Evolutionary conservation across 768 basidiomycete genomes (phyloP), one percentile per base, ranked within the genome.

Genomic region (Podaxis rugospora): DNA sequence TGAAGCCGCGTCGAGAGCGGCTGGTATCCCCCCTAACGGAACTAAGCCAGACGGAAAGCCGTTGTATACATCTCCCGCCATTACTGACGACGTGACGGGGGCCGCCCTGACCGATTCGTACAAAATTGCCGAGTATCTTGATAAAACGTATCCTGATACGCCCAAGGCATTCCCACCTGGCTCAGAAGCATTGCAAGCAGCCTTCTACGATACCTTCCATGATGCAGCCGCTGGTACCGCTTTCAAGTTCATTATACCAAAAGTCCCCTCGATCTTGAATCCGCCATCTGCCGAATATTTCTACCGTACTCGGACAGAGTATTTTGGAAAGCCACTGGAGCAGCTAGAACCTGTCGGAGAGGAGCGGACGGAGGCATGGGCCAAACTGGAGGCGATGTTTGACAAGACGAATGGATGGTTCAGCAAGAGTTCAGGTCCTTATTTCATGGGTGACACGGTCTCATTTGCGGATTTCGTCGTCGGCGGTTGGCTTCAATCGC

Each of bases 91-190:
- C 57, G 71, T 75, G 27, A 79, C 74, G 4, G 68, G 69, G 1
- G 63, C 59, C 11, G 66, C 72, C 57, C 23, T 81, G 27, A 37
- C 78, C 0, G 79, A 83, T 55, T 79, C 78, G 4, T 70, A 74
- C 57, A 66, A 66, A 16, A 82, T 82, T 53, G 79, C 79, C 0
- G 69, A 72, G 59, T 83, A 83, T 59, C 78, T 81, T 39, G 81
- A 83, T 35, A 69, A 64, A 14, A 67, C 68, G 0, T 82, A 80
- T 63, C 78, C 80, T 4, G 60, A 70, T 37, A 68, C 73, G 1
- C 71, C 71, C 0, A 55, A 54, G 9, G 53, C 71, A 37, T 66
- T 74, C 44, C 69, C 70, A 1, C 36, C 53, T 6, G 56, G 53
- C 10, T 39, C 56, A 5, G 56, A 57, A 37, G 51, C 53, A 2